Evolutionary conservation across 768 basidiomycete genomes (phyloP).

Genomic region (Mrakia frigida): DNA sequence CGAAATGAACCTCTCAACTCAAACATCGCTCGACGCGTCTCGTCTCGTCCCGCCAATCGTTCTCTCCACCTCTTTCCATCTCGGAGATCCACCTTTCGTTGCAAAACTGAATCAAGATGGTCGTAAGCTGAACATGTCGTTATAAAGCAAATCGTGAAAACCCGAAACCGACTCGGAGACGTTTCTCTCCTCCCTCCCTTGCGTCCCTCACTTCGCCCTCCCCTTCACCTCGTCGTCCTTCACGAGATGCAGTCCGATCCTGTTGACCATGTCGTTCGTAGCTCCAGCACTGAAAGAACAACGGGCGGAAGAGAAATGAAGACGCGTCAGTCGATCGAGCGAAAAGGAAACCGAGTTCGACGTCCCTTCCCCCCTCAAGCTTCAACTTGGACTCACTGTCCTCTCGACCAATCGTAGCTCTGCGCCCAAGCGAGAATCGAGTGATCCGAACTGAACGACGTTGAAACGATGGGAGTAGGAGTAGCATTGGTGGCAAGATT

Average conservation of each 20-base stretch:
- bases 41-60: too few relatives aligned
- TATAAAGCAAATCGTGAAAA: too few relatives aligned
- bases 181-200: too few relatives aligned
- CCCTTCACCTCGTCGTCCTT: slow-evolving; percentile 48
- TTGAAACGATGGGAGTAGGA: slow-evolving; percentile 29
- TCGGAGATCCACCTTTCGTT: too few relatives aligned
- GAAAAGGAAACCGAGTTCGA: neutral
- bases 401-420: slow-evolving; percentile 31
- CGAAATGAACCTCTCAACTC: too few relatives aligned
- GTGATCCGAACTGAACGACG: slow-evolving; percentile 14
- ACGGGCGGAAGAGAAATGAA: slow-evolving; percentile 28
- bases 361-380: neutral
- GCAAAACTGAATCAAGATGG: too few relatives aligned
- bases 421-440: slow-evolving; percentile 25
- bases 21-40: too few relatives aligned
- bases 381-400: slow-evolving; percentile 20
- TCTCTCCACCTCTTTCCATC: too few relatives aligned
- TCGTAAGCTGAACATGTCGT: too few relatives aligned
- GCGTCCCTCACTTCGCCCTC: slow-evolving; percentile 34
- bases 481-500: neutral
- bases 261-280: slow-evolving; percentile 52
- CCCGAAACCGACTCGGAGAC: too few relatives aligned
- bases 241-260: slow-evolving; percentile 49
- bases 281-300: slow-evolving; percentile 54
- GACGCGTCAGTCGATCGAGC: neutral